Percentiles rank a stretch among this genome's conserved stretches.
Evolutionary conservation across 2,329 filamentous ascomycete genomes (phyloP).

Genomic region (Pestalotiopsis sp.): DNA sequence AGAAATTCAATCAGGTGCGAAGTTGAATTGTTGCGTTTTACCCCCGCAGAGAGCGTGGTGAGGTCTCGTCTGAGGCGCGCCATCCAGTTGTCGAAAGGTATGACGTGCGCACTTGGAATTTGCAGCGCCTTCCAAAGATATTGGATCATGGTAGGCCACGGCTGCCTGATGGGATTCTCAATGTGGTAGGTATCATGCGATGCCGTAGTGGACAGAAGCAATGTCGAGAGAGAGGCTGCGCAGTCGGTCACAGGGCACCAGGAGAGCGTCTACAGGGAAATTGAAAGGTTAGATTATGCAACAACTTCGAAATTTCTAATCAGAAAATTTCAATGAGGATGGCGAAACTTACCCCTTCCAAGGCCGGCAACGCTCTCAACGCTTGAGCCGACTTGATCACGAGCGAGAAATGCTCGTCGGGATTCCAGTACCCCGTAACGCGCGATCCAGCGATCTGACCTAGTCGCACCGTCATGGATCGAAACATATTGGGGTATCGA

Average conservation of each 20-base stretch:
- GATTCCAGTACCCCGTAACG: slow-evolving; percentile 56
- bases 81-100: background rate
- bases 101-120: background rate
- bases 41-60: background rate
- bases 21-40: background rate
- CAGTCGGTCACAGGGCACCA: too few relatives aligned
- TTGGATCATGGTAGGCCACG: slow-evolving; percentile 4
- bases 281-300: too few relatives aligned
- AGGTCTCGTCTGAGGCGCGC: background rate
- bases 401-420: slow-evolving; percentile 50
- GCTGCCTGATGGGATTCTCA: background rate
- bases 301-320: too few relatives aligned
- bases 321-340: too few relatives aligned
- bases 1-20: background rate
- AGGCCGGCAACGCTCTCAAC: slow-evolving; percentile 40
- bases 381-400: slow-evolving; percentile 52
- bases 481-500: slow-evolving; percentile 40
- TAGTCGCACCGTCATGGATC: slow-evolving; percentile 42
- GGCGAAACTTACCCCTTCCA: slow-evolving; percentile 31
- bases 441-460: slow-evolving; percentile 57
- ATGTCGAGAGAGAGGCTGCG: too few relatives aligned
- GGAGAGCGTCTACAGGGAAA: too few relatives aligned
- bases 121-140: background rate
- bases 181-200: background rate
- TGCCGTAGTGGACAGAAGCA: too few relatives aligned